Evolutionary conservation across 352 stramenopile species (phyloP).

Genomic region (Phytophthora macrochlamydospora): DNA sequence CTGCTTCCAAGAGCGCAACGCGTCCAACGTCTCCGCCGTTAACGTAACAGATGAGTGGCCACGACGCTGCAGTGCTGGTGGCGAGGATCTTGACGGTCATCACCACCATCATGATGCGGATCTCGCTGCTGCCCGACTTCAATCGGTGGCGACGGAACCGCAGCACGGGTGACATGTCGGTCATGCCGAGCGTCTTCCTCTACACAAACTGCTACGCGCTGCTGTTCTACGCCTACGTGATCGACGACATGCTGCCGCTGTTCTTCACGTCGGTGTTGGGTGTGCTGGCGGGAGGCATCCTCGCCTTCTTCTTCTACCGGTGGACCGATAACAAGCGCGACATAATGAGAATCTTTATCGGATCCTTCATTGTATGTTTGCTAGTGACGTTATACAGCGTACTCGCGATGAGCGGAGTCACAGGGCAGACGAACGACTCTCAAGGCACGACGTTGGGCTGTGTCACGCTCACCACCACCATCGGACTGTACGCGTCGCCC

Average conservation of each 20-base stretch:
- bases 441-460: conserved; percentile 37
- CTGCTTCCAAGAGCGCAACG: neutral
- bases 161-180: conserved; percentile 37
- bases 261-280: conserved; percentile 48
- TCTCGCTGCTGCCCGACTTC: conserved; percentile 37
- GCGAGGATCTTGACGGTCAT: conserved; percentile 34
- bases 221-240: conserved; percentile 52
- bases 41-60: conserved; percentile 3
- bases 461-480: conserved; percentile 39
- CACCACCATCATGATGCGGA: conserved; percentile 30
- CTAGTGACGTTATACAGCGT: conserved; percentile 34
- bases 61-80: conserved; percentile 22
- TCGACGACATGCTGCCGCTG: conserved; percentile 52
- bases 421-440: conserved; percentile 11
- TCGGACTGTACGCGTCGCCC: conserved; percentile 50
- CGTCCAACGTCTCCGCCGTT: neutral
- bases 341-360: conserved; percentile 31
- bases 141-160: conserved; percentile 37
- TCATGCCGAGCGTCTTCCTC: conserved; percentile 36
- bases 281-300: conserved; percentile 34
- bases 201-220: conserved; percentile 36
- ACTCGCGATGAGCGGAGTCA: conserved; percentile 27
- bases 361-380: conserved; percentile 26
- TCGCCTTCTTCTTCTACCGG: conserved; percentile 46
- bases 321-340: conserved; percentile 35